These are phyloP conservation scores for Neolentinus lepideus DNA, from an alignment of 1,284 basidiomycete species.

Conservation along the genomic window DNA sequence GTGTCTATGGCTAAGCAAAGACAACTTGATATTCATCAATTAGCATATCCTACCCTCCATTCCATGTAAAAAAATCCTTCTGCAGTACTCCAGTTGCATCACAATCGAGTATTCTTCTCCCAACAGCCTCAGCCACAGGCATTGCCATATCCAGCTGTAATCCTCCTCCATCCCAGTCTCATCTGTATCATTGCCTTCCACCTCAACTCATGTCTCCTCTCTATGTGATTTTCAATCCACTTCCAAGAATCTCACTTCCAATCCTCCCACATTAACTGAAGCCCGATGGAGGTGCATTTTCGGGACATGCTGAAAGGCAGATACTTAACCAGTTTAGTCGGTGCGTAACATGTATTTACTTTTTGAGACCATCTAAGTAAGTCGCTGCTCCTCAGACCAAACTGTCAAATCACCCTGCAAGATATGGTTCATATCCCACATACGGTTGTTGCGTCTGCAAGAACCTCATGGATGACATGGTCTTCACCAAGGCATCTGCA, in stretches of 20 bases:
- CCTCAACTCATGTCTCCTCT: conserved; percentile 22
- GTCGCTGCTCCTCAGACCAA: conserved; percentile 45
- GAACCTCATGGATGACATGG: conserved; percentile 93
- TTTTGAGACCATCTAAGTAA: conserved; percentile 6
- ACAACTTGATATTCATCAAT: too few relatives aligned
- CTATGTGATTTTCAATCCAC: conserved; percentile 29
- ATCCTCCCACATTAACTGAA: conserved; percentile 9
- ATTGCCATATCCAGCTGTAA: too few relatives aligned
- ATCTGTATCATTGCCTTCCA: conserved; percentile 40
- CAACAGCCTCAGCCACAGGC: too few relatives aligned
- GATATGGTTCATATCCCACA: conserved; percentile 68
- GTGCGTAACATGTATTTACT: conserved; percentile 34
- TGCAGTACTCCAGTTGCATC: too few relatives aligned
- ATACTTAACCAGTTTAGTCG: conserved; percentile 58
- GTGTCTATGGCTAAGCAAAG: too few relatives aligned
- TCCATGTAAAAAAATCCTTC: too few relatives aligned
- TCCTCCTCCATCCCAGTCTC: conserved; percentile 58
- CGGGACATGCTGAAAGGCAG: conserved; percentile 53
- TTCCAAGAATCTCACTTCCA: conserved; percentile 20
- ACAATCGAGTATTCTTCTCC: too few relatives aligned
- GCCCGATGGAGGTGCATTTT: conserved; percentile 18
- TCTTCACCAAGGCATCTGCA: conserved; percentile 97
- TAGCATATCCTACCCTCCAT: too few relatives aligned
- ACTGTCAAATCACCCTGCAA: conserved; percentile 66
- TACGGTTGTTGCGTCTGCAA: conserved; percentile 80